phyloP scores from a whole-genome alignment of 768 basidiomycete species.

The Lentinus brumalis region DNA sequence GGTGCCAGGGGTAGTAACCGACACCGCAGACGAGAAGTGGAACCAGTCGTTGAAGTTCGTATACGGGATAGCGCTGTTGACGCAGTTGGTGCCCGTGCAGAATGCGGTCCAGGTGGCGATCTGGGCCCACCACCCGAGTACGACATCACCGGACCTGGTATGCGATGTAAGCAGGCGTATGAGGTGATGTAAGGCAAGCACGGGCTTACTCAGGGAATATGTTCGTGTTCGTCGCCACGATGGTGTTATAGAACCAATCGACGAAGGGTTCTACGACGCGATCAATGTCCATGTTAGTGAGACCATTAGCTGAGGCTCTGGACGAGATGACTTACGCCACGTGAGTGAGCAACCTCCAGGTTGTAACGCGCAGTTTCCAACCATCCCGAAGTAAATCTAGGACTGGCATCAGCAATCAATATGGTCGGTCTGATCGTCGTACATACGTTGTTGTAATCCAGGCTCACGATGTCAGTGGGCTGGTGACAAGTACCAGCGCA shows the following conservation, averaged over 20 bases:
- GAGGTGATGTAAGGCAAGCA: not conserved
- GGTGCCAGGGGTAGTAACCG: not conserved
- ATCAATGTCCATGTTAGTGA: too few species aligned
- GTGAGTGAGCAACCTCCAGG: constrained; percentile 3
- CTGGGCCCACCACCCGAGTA: not conserved
- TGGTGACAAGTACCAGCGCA: constrained; percentile 7
- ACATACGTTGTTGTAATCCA: constrained; percentile 5
- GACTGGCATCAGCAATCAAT: not conserved
- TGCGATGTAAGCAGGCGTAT: not conserved
- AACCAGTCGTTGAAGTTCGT: constrained; percentile 12
- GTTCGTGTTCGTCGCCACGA: constrained; percentile 2
- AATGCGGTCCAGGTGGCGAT: constrained; percentile 9
- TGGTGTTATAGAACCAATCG: constrained; percentile 8
- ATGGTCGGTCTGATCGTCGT: too few species aligned
- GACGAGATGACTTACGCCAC: not conserved
- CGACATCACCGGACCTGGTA: constrained; percentile 5
- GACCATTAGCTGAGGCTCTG: not conserved
- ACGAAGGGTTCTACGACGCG: constrained; percentile 2
- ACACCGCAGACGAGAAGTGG: constrained; percentile 5
- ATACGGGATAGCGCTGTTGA: constrained; percentile 4
- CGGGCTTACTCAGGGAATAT: not conserved
- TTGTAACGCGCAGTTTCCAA: constrained; percentile 1
- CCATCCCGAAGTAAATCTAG: constrained; percentile 2
- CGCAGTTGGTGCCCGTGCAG: constrained; percentile 1
- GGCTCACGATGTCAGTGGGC: not conserved